A percentile compares a stretch with the other conserved stretches of the same genome.
phyloP scores from a whole-genome alignment of 768 basidiomycete genomes.

The Wakefieldia striispora region DNA sequence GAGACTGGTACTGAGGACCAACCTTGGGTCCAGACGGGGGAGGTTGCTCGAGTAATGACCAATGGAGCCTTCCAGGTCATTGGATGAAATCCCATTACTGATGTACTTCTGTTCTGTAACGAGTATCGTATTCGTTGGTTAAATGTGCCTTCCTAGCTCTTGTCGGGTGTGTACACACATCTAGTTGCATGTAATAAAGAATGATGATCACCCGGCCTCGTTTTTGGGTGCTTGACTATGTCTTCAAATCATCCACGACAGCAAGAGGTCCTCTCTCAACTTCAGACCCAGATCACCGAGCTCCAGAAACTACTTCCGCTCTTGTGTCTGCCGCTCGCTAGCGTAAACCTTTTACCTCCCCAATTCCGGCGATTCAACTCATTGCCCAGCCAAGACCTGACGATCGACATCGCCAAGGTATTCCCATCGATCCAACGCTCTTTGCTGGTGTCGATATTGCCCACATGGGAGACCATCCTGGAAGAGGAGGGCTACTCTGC shows the following conservation, averaged over 20 bases:
- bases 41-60: conserved; percentile 49
- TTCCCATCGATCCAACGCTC: conserved; percentile 61
- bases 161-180: background rate
- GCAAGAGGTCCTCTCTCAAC: conserved; percentile 40
- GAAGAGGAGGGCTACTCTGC: conserved; percentile 43
- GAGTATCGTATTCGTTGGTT: background rate
- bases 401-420: conserved; percentile 27
- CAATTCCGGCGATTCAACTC: conserved; percentile 46
- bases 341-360: conserved; percentile 58
- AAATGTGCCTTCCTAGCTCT: background rate
- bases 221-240: conserved; percentile 5
- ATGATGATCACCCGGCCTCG: background rate
- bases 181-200: too few species aligned
- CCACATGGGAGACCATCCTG: conserved; percentile 64
- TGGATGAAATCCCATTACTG: conserved; percentile 7
- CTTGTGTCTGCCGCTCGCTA: conserved; percentile 57
- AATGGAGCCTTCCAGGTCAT: conserved; percentile 61
- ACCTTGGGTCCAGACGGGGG: conserved; percentile 46
- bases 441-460: conserved; percentile 61
- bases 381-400: conserved; percentile 25
- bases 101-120: background rate
- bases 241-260: conserved; percentile 4
- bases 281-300: conserved; percentile 49
- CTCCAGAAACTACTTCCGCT: conserved; percentile 52
- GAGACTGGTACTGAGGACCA: conserved; percentile 42